Evolutionary conservation across 2,329 filamentous ascomycete species (phyloP).

Genomic region (Fonsecaea pedrosoi): DNA sequence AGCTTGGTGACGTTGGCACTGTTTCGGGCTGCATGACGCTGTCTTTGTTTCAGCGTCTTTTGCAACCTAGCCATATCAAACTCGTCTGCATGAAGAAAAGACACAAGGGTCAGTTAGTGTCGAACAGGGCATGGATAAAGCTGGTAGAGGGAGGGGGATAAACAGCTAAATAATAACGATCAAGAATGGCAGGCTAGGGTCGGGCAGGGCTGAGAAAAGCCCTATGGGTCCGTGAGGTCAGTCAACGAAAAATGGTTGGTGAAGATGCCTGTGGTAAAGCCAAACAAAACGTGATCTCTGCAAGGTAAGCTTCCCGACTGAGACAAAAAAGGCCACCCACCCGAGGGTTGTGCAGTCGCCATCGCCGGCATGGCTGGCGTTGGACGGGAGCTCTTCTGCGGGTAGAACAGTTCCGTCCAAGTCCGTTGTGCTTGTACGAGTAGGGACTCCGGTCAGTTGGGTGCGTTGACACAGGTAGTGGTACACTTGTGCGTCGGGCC

Average conservation of each 20-base stretch:
- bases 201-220: slow-evolving; percentile 10
- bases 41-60: slow-evolving; percentile 39
- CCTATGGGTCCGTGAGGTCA: slow-evolving; percentile 14
- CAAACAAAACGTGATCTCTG: slow-evolving; percentile 23
- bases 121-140: slow-evolving; percentile 24
- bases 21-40: slow-evolving; percentile 32
- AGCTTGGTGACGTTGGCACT: slow-evolving; percentile 37
- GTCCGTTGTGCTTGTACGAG: neutral
- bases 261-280: slow-evolving; percentile 21
- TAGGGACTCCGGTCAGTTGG: slow-evolving; percentile 17
- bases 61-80: slow-evolving; percentile 41
- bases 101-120: slow-evolving; percentile 25
- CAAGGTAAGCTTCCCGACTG: slow-evolving; percentile 29
- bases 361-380: slow-evolving; percentile 25
- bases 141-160: neutral
- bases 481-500: slow-evolving; percentile 14
- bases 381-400: slow-evolving; percentile 17
- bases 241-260: slow-evolving; percentile 19
- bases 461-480: neutral
- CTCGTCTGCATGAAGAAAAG: slow-evolving; percentile 31
- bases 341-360: slow-evolving; percentile 24
- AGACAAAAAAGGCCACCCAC: slow-evolving; percentile 28
- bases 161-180: slow-evolving; percentile 2
- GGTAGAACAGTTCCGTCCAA: slow-evolving; percentile 13
- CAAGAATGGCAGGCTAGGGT: slow-evolving; percentile 7